Evolutionary conservation across 1,284 basidiomycete genomes (phyloP).

Genomic region (Sphaerobolus stellatus): DNA sequence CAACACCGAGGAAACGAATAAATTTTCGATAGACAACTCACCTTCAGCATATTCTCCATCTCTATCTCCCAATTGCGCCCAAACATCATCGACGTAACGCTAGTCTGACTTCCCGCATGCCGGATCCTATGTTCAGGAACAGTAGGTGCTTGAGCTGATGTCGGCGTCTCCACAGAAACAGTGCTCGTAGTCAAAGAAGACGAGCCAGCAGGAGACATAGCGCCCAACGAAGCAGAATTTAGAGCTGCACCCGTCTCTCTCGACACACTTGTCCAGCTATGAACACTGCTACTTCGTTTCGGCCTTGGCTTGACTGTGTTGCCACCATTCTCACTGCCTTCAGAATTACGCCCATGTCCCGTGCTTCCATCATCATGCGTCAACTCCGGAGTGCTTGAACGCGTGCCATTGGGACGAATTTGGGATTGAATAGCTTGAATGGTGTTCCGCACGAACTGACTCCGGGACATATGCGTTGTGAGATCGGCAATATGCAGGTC

Average conservation of each 20-base stretch:
- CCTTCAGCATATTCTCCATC: slow-evolving; percentile 84
- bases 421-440: slow-evolving; percentile 81
- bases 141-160: slow-evolving; percentile 35
- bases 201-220: slow-evolving; percentile 1
- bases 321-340: slow-evolving; percentile 44
- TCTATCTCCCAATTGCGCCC: slow-evolving; percentile 79
- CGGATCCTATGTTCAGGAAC: slow-evolving; percentile 28
- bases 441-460: slow-evolving; percentile 92
- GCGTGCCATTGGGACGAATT: slow-evolving; percentile 49
- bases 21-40: slow-evolving; percentile 30
- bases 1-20: slow-evolving; percentile 12
- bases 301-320: slow-evolving; percentile 48
- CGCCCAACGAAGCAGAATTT: slow-evolving; percentile 14
- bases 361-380: slow-evolving; percentile 66
- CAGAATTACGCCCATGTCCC: slow-evolving; percentile 52
- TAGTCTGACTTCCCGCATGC: slow-evolving; percentile 15
- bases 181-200: slow-evolving; percentile 19
- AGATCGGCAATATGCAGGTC: slow-evolving; percentile 96
- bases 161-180: slow-evolving; percentile 24
- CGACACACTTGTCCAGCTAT: slow-evolving; percentile 78
- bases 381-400: slow-evolving; percentile 59
- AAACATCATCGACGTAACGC: slow-evolving; percentile 43
- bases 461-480: slow-evolving; percentile 86
- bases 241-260: slow-evolving; percentile 44
- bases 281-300: slow-evolving; percentile 76